Conservation (phyloP, 2,329 filamentous ascomycete genomes). For the Rhynchosporium secalis region DNA sequence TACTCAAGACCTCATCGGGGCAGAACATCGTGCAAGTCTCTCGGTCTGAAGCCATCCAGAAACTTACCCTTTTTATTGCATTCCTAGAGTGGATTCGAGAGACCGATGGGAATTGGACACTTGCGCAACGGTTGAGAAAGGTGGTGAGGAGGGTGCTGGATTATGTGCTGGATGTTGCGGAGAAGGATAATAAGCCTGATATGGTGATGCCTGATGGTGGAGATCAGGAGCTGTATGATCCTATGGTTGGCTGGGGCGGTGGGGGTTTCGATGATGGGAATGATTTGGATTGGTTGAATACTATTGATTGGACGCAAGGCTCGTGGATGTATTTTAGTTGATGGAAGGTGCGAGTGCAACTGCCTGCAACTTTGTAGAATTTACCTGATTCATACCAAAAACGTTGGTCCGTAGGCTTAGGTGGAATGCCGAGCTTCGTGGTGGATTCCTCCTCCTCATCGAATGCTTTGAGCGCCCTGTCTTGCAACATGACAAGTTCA, state of each 20-base stretch:
- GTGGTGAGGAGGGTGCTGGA: constrained; percentile 33
- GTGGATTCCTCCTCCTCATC: too few species aligned
- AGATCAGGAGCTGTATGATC: constrained; percentile 22
- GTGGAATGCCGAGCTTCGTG: too few species aligned
- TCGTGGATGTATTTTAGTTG: constrained; percentile 28
- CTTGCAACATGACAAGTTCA: background rate
- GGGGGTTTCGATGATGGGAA: constrained; percentile 22
- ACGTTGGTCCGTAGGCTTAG: too few species aligned
- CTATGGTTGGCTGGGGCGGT: constrained; percentile 22
- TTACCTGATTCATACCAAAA: too few species aligned
- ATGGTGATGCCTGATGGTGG: background rate
- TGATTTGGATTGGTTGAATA: constrained; percentile 36
- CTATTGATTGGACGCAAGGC: constrained; percentile 37
- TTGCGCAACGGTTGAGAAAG: constrained; percentile 32
- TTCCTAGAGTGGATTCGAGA: constrained; percentile 39
- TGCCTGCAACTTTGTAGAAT: too few species aligned
- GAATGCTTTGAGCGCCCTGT: background rate
- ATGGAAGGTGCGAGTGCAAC: background rate
- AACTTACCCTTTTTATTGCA: constrained; percentile 37
- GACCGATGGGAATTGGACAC: constrained; percentile 37
- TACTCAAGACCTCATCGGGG: constrained; percentile 29
- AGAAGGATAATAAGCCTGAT: constrained; percentile 7
- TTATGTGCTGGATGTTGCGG: constrained; percentile 31
- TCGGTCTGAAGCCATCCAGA: constrained; percentile 36
- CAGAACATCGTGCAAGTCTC: constrained; percentile 29